Evolutionary conservation across 352 stramenopile species (phyloP).

Genomic region (Phytophthora lateralis): DNA sequence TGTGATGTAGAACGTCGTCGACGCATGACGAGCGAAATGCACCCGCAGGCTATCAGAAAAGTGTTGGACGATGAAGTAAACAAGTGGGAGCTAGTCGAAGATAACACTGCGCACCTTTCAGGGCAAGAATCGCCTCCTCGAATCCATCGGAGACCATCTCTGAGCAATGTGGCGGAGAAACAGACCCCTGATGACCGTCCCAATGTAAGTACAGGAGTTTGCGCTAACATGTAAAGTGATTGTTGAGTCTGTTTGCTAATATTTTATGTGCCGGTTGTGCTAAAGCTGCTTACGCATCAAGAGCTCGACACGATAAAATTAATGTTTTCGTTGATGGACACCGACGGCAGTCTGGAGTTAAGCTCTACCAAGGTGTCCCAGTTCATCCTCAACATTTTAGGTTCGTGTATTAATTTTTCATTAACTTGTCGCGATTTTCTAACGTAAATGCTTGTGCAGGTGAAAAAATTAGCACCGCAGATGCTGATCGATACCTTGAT

Average conservation of each 20-base stretch:
- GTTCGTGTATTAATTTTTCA: conserved; percentile 32
- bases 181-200: conserved; percentile 34
- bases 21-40: conserved; percentile 77
- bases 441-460: conserved; percentile 34
- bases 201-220: conserved; percentile 25
- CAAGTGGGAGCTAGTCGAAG: conserved; percentile 70
- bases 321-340: conserved; percentile 84
- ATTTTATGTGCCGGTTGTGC: background rate
- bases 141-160: conserved; percentile 26
- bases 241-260: conserved; percentile 4
- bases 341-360: conserved; percentile 71
- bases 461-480: conserved; percentile 53
- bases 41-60: conserved; percentile 71
- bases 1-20: conserved; percentile 41
- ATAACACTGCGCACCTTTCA: conserved; percentile 13
- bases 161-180: conserved; percentile 16
- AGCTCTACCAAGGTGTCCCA: conserved; percentile 55
- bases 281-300: conserved; percentile 52
- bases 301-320: conserved; percentile 84
- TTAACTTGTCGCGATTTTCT: background rate
- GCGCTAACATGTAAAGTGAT: background rate
- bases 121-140: conserved; percentile 10
- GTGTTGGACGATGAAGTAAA: conserved; percentile 68
- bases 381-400: conserved; percentile 81
- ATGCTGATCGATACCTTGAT: conserved; percentile 64